Evolutionary conservation across 306 rosid genomes (phyloP).

Genomic region (Canavalia gladiata): DNA sequence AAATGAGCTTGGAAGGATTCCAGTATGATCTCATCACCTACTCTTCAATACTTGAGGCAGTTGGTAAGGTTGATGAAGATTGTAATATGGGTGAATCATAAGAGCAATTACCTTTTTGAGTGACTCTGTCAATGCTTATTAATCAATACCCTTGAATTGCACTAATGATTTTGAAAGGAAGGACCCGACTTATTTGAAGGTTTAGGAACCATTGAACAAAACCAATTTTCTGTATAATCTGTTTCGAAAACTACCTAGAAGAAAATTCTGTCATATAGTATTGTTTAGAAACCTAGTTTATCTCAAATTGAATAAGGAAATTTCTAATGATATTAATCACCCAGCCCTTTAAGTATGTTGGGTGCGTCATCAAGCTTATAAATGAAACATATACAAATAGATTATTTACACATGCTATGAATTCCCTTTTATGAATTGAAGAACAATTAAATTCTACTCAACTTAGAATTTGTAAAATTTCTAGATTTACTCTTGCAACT

Average conservation of each 20-base stretch:
- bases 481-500: background rate
- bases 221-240: background rate
- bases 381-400: background rate
- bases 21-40: constrained; percentile 81
- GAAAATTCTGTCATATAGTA: background rate
- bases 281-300: constrained; percentile 1
- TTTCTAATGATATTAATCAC: background rate
- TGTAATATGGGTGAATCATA: constrained; percentile 38
- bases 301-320: background rate
- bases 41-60: constrained; percentile 96
- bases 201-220: constrained; percentile 11
- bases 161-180: constrained; percentile 1
- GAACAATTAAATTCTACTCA: background rate
- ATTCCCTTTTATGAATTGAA: background rate
- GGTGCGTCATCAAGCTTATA: background rate
- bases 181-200: background rate
- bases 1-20: constrained; percentile 81
- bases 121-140: constrained; percentile 17
- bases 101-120: constrained; percentile 29
- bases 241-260: background rate
- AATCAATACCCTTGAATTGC: constrained; percentile 27
- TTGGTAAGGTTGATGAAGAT: constrained; percentile 87
- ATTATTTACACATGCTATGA: background rate
- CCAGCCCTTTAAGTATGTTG: background rate
- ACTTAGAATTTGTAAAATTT: background rate